phyloP scores from a whole-genome alignment of 2,329 filamentous ascomycete genomes.

The Pseudocercospora fijiensis region DNA sequence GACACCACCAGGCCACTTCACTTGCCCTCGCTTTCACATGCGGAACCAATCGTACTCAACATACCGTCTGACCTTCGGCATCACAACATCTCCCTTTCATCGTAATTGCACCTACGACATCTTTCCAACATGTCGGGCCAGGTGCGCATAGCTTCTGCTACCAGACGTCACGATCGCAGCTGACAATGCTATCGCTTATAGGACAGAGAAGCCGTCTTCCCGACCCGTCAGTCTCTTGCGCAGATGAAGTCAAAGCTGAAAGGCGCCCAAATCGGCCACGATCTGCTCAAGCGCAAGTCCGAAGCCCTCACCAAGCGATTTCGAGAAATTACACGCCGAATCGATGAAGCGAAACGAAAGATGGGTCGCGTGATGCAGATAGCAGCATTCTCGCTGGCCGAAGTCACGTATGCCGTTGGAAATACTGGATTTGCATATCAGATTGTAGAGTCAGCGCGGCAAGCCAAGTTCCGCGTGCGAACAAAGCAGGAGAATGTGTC shows the following conservation, averaged over 20 bases:
- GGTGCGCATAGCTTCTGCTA: conserved; percentile 18
- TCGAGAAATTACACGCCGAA: conserved; percentile 88
- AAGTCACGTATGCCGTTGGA: conserved; percentile 95
- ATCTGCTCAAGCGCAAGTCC: conserved; percentile 93
- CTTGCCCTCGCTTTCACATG: not conserved
- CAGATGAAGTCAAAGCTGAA: conserved; percentile 98
- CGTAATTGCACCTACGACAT: not conserved
- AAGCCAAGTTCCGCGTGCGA: conserved; percentile 85
- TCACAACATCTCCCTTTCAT: not conserved
- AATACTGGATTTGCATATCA: conserved; percentile 89
- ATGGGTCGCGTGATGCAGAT: conserved; percentile 99
- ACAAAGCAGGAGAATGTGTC: conserved; percentile 99
- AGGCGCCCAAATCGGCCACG: conserved; percentile 74
- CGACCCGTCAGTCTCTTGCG: conserved; percentile 93
- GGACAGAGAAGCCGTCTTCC: conserved; percentile 95
- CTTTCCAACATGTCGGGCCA: conserved; percentile 31
- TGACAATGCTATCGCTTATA: conserved; percentile 42
- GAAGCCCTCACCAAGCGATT: conserved; percentile 87
- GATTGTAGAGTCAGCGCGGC: conserved; percentile 92
- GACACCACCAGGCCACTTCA: conserved; percentile 1
- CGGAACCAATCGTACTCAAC: not conserved
- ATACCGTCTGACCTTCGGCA: not conserved
- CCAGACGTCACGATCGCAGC: not conserved
- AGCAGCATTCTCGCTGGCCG: conserved; percentile 92
- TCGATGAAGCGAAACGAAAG: conserved; percentile 98